These are phyloP conservation scores for Globisporangium middletonii DNA, from an alignment of 352 stramenopile species.

Conservation along the genomic window DNA sequence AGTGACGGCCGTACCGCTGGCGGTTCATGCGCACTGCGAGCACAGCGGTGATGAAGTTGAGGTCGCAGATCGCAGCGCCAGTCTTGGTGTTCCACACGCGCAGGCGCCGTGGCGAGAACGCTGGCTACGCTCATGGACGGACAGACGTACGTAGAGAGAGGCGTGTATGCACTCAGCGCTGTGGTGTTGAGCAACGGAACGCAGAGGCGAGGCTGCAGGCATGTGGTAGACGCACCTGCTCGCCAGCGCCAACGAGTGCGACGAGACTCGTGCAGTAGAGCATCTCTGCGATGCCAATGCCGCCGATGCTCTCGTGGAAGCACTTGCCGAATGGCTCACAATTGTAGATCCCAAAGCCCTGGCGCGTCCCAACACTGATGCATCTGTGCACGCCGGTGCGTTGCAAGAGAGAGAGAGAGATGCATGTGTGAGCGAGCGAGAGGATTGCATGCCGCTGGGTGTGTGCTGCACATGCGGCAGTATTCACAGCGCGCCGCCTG, in stretches of 20 bases:
- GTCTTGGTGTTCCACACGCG: constrained; percentile 92
- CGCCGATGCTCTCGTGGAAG: constrained; percentile 84
- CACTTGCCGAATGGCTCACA: constrained; percentile 89
- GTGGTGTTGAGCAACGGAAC: no score
- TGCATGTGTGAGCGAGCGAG: not conserved
- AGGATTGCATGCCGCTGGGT: not conserved
- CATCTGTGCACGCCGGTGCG: constrained; percentile 37
- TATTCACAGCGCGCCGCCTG: not conserved
- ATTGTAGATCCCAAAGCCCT: constrained; percentile 89
- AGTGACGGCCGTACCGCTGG: constrained; percentile 42
- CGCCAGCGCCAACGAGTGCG: constrained; percentile 86
- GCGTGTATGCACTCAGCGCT: not conserved
- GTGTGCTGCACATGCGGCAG: not conserved
- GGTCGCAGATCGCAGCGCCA: constrained; percentile 83
- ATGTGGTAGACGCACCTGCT: constrained; percentile 45
- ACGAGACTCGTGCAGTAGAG: constrained; percentile 91
- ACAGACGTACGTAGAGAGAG: not conserved
- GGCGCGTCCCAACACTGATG: constrained; percentile 84
- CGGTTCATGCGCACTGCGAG: constrained; percentile 90
- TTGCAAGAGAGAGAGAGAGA: not conserved
- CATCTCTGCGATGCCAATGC: constrained; percentile 90
- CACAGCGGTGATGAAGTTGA: constrained; percentile 90
- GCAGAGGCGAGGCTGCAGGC: no score
- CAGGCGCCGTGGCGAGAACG: constrained; percentile 86
- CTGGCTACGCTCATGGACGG: constrained; percentile 35